These are phyloP conservation scores for Coemansia brasiliensis DNA, from an alignment of 192 early-diverging fungal species.

Conservation along the genomic window DNA sequence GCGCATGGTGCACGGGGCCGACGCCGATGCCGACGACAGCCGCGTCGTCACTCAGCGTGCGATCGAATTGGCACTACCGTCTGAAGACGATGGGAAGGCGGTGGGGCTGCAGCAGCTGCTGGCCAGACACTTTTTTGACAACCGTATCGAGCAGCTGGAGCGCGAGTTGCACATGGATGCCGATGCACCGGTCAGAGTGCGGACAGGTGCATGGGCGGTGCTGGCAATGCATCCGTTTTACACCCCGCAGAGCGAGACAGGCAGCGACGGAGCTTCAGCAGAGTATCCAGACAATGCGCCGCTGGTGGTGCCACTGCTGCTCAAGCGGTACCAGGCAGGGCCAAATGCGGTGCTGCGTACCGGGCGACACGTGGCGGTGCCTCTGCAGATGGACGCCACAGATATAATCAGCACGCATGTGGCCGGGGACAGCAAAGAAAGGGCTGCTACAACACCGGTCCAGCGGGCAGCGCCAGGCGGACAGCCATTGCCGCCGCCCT, in stretches of 20 bases:
- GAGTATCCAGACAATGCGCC: conserved; percentile 59
- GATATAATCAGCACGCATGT: conserved; percentile 16
- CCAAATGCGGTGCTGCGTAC: conserved; percentile 41
- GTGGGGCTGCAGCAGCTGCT: conserved; percentile 59
- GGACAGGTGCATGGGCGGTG: conserved; percentile 70
- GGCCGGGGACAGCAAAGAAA: conserved; percentile 1
- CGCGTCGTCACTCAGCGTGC: conserved; percentile 67
- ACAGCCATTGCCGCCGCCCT: conserved; percentile 34
- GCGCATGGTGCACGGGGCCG: conserved; percentile 68
- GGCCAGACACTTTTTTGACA: conserved; percentile 67
- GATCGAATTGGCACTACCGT: conserved; percentile 55
- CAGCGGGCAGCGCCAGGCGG: background rate
- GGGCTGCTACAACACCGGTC: background rate
- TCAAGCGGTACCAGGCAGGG: conserved; percentile 68
- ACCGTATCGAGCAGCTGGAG: conserved; percentile 45
- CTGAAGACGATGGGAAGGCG: conserved; percentile 6
- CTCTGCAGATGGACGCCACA: conserved; percentile 39
- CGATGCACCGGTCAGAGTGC: conserved; percentile 37
- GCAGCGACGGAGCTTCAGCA: conserved; percentile 45
- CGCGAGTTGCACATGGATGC: conserved; percentile 20
- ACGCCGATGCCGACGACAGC: conserved; percentile 62
- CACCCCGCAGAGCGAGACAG: conserved; percentile 66
- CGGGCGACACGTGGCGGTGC: conserved; percentile 56
- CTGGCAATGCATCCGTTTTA: conserved; percentile 71
- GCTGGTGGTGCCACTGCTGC: conserved; percentile 65